A percentile compares a stretch with the other conserved stretches of the same genome.
Evolutionary conservation across 1,284 basidiomycete species (phyloP).

Genomic region (Rhizoctonia solani): DNA sequence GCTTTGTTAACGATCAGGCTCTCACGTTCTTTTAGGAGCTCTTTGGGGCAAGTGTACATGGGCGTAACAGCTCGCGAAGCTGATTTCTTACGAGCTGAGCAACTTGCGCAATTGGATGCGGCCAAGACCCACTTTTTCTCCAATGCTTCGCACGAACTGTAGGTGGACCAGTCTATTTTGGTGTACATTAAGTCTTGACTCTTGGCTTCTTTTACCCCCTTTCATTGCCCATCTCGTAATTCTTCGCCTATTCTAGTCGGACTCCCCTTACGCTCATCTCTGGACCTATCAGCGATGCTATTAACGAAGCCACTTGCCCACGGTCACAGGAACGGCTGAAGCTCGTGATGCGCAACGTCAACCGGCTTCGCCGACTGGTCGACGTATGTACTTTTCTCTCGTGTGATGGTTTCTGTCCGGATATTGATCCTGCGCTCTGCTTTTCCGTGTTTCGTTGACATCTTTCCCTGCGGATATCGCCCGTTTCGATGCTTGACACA

Average conservation of each 20-base stretch:
- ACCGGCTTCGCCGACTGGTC: slow-evolving; percentile 43
- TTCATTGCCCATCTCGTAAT: neutral
- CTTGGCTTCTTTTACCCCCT: neutral
- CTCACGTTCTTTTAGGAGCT: slow-evolving; percentile 1
- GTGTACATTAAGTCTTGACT: neutral
- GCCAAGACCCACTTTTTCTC: slow-evolving; percentile 47
- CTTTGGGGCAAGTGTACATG: slow-evolving; percentile 23
- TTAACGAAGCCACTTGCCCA: slow-evolving; percentile 36
- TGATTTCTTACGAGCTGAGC: slow-evolving; percentile 35
- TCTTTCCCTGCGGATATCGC: no score
- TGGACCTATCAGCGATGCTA: slow-evolving; percentile 43
- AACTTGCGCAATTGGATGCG: slow-evolving; percentile 44
- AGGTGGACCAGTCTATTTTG: slow-evolving; percentile 20
- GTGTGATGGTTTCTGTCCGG: neutral
- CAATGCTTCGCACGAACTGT: slow-evolving; percentile 45
- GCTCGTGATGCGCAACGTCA: slow-evolving; percentile 43
- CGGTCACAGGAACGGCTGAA: slow-evolving; percentile 41
- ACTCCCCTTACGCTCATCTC: slow-evolving; percentile 45
- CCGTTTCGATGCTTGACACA: no score
- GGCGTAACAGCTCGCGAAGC: slow-evolving; percentile 20
- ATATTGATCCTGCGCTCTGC: neutral
- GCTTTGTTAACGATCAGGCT: neutral
- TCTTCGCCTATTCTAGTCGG: slow-evolving; percentile 33
- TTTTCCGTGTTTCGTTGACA: neutral
- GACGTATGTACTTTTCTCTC: slow-evolving; percentile 37